Percentiles rank a stretch among this genome's conserved stretches.
These are phyloP conservation scores for Cercophora newfieldiana DNA, from an alignment of 495 filamentous ascomycete genomes.

Conservation along the genomic window DNA sequence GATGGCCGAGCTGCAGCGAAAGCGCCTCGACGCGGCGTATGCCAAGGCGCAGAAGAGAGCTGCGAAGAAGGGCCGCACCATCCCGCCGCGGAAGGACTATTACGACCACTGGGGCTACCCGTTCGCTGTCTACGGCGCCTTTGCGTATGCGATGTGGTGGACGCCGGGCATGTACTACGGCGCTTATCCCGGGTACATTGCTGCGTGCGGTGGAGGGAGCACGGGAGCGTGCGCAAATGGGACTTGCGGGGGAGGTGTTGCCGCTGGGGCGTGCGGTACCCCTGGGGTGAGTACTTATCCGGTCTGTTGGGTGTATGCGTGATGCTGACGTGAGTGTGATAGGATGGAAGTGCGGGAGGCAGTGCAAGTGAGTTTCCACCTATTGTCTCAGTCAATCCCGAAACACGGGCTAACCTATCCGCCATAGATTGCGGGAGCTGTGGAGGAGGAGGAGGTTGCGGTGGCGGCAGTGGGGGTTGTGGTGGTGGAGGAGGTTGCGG, in stretches of 20 bases:
- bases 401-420: not conserved
- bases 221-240: conserved; percentile 24
- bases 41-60: conserved; percentile 62
- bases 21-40: conserved; percentile 61
- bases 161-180: conserved; percentile 29
- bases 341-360: conserved; percentile 54
- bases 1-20: conserved; percentile 44
- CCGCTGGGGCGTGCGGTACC: conserved; percentile 37
- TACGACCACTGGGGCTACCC: conserved; percentile 57
- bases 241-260: conserved; percentile 38
- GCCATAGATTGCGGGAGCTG: not conserved
- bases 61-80: conserved; percentile 55
- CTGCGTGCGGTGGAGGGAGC: conserved; percentile 18
- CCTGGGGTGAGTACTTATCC: conserved; percentile 27
- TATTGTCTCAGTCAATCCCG: not conserved
- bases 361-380: conserved; percentile 42
- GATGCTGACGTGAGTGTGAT: conserved; percentile 27
- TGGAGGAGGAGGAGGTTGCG: conserved; percentile 4
- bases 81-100: conserved; percentile 53
- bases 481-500: conserved; percentile 8
- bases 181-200: conserved; percentile 43
- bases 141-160: conserved; percentile 37
- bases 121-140: conserved; percentile 44
- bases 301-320: not conserved
- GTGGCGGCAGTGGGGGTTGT: not conserved